Conservation (phyloP, 768 basidiomycete species). For the Pulveroboletus sp. region DNA sequence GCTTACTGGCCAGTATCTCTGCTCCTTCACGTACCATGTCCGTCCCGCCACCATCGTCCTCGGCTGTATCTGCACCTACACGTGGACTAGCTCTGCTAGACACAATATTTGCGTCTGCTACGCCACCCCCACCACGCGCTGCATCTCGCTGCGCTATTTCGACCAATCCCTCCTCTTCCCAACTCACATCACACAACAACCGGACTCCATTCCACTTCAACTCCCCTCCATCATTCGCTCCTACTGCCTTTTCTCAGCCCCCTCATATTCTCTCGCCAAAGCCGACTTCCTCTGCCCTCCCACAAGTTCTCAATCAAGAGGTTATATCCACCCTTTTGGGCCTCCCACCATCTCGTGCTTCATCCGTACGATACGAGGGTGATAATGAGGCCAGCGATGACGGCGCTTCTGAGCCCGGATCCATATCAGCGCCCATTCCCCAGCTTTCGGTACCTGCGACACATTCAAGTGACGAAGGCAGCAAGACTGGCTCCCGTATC, state of each 20-base stretch:
- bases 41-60: constrained; percentile 27
- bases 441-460: constrained; percentile 27
- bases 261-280: constrained; percentile 53
- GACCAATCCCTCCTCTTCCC: constrained; percentile 18
- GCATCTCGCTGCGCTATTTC: constrained; percentile 15
- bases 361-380: constrained; percentile 50
- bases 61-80: constrained; percentile 25
- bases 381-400: constrained; percentile 49
- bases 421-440: constrained; percentile 41
- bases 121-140: constrained; percentile 23
- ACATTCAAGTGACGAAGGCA: constrained; percentile 9
- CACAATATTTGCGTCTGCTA: constrained; percentile 73
- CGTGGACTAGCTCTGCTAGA: constrained; percentile 63
- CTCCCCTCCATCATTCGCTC: constrained; percentile 12
- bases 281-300: constrained; percentile 48
- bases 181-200: constrained; percentile 5
- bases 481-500: constrained; percentile 17
- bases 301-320: constrained; percentile 69
- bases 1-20: constrained; percentile 49
- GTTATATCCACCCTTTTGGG: constrained; percentile 67
- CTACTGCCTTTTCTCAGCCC: constrained; percentile 24
- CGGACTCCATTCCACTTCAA: constrained; percentile 4
- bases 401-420: constrained; percentile 36
- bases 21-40: constrained; percentile 35
- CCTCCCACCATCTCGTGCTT: constrained; percentile 39